Percentiles rank a stretch among this genome's conserved stretches.
Conservation (phyloP, 345 rosid genomes). For the Eutrema yunnanense region DNA sequence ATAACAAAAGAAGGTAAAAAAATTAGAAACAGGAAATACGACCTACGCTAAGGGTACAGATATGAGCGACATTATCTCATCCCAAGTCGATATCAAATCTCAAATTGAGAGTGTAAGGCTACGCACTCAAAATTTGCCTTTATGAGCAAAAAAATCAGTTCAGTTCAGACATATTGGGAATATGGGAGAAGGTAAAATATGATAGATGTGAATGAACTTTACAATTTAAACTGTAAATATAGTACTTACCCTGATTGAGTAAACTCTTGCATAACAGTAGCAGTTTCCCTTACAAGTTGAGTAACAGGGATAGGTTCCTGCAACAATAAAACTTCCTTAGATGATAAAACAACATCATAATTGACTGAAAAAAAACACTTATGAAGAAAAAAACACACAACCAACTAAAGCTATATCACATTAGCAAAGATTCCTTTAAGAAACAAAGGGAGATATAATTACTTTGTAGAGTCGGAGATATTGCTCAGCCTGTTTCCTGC, state of each 20-base stretch:
- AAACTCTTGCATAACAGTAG: conserved; percentile 98
- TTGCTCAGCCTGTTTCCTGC: conserved; percentile 93
- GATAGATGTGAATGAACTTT: neutral
- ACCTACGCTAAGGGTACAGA: neutral
- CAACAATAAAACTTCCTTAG: conserved; percentile 1
- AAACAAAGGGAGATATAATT: conserved; percentile 1
- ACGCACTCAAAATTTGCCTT: neutral
- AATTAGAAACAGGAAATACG: neutral
- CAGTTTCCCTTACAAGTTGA: conserved; percentile 94
- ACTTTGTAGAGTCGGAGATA: conserved; percentile 79
- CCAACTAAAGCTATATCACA: neutral
- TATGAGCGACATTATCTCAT: neutral
- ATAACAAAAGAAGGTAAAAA: conserved; percentile 3
- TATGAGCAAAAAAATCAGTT: neutral
- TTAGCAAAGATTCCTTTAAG: neutral
- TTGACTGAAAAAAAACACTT: neutral
- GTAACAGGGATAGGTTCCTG: conserved; percentile 99
- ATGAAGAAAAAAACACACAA: neutral
- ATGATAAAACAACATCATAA: conserved; percentile 1
- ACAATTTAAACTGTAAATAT: neutral
- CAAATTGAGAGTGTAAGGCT: neutral
- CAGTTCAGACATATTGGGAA: neutral
- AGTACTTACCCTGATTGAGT: conserved; percentile 83
- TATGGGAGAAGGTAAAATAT: neutral
- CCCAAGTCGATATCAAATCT: neutral